Evolutionary conservation across 768 basidiomycete genomes (phyloP).

Genomic region (Leccinum variicolor): DNA sequence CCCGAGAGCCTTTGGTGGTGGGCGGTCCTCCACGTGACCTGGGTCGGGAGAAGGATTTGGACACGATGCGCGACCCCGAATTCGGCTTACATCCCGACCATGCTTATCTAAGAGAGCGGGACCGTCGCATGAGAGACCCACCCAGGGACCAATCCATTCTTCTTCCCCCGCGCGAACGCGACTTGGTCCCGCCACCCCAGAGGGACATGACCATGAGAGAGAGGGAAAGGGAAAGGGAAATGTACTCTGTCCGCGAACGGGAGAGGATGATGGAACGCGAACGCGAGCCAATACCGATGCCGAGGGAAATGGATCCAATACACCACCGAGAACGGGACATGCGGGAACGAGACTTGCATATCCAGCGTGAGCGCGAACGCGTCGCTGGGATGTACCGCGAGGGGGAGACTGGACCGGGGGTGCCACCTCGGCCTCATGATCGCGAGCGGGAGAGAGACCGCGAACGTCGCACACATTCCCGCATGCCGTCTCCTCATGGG

Average conservation of each 20-base stretch:
- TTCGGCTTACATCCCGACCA: slow-evolving; percentile 22
- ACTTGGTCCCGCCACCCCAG: slow-evolving; percentile 13
- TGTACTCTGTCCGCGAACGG: slow-evolving; percentile 17
- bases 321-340: slow-evolving; percentile 25
- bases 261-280: slow-evolving; percentile 25
- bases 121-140: slow-evolving; percentile 19
- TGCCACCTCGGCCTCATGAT: slow-evolving; percentile 24
- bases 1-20: slow-evolving; percentile 15
- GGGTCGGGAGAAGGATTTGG: slow-evolving; percentile 22
- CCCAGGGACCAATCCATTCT: slow-evolving; percentile 18
- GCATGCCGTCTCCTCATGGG: slow-evolving; percentile 26
- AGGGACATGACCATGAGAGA: slow-evolving; percentile 20
- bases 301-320: slow-evolving; percentile 23
- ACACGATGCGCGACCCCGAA: slow-evolving; percentile 23
- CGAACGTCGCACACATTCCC: slow-evolving; percentile 26
- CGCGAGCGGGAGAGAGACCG: slow-evolving; percentile 31
- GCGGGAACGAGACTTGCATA: slow-evolving; percentile 26
- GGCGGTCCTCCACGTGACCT: slow-evolving; percentile 24
- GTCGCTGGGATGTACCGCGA: slow-evolving; percentile 21
- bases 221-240: slow-evolving; percentile 24
- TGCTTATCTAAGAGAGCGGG: slow-evolving; percentile 24
- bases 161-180: slow-evolving; percentile 25
- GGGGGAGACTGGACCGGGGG: slow-evolving; percentile 22
- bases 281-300: slow-evolving; percentile 11
- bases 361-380: slow-evolving; percentile 28